A percentile compares a stretch with the other conserved stretches of the same genome.
Conservation (phyloP, 257 asterid species). For the Primulina huaijiensis region DNA sequence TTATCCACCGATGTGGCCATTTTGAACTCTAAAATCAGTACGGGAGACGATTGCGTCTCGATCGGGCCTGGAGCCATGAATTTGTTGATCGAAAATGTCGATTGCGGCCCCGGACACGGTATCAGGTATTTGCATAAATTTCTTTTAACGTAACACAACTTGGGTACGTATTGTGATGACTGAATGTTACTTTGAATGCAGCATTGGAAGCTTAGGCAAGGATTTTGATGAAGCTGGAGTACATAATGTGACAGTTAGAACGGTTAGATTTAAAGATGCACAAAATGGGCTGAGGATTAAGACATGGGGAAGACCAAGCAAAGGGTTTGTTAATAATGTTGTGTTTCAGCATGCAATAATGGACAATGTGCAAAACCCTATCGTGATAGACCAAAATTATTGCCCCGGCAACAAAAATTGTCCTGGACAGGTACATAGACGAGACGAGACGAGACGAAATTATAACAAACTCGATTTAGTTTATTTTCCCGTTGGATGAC, state of each 20-base stretch:
- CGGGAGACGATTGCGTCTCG: slow-evolving; percentile 56
- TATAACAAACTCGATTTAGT: too few species aligned
- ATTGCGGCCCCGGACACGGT: slow-evolving; percentile 63
- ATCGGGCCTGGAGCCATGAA: slow-evolving; percentile 46
- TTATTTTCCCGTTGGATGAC: not conserved
- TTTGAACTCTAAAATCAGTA: slow-evolving; percentile 30
- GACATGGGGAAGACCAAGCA: slow-evolving; percentile 65
- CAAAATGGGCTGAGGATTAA: slow-evolving; percentile 59
- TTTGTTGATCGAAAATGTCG: slow-evolving; percentile 36
- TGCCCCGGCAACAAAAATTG: slow-evolving; percentile 46
- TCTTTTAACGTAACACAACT: not conserved
- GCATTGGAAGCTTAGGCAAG: slow-evolving; percentile 63
- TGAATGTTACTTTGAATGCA: slow-evolving; percentile 17
- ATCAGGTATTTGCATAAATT: slow-evolving; percentile 30
- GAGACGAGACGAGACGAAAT: too few species aligned
- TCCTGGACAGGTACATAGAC: slow-evolving; percentile 44
- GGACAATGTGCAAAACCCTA: slow-evolving; percentile 59
- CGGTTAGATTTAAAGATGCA: slow-evolving; percentile 35
- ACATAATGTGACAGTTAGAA: slow-evolving; percentile 48
- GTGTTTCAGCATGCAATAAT: slow-evolving; percentile 47
- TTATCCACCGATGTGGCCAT: slow-evolving; percentile 34
- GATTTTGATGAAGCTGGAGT: slow-evolving; percentile 53
- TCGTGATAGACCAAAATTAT: slow-evolving; percentile 65
- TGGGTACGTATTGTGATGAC: not conserved
- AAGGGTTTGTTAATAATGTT: slow-evolving; percentile 46